Conservation (phyloP, 345 rosid species). For the Brassica juncea region DNA sequence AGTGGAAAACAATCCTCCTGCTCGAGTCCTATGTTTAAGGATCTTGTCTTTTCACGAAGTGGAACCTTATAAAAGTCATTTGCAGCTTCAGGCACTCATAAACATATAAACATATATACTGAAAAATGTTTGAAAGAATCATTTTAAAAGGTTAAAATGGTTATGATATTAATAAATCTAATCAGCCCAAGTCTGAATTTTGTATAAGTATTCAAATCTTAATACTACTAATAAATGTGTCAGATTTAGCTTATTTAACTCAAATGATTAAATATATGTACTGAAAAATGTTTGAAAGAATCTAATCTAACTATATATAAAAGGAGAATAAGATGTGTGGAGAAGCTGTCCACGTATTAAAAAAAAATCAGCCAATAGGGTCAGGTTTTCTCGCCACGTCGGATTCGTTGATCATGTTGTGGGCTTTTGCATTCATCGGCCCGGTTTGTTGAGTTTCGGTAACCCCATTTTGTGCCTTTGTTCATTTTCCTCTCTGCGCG, state of each 20-base stretch:
- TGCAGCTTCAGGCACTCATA: slow-evolving; percentile 4
- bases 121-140: neutral
- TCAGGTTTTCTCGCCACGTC: too few relatives aligned
- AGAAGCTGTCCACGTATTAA: too few relatives aligned
- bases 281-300: too few relatives aligned
- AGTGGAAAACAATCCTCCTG: slow-evolving; percentile 19
- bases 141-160: neutral
- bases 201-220: neutral
- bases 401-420: too few relatives aligned
- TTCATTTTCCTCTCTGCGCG: too few relatives aligned
- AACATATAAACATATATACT: neutral
- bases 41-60: slow-evolving; percentile 35
- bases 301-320: too few relatives aligned
- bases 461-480: too few relatives aligned
- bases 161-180: neutral
- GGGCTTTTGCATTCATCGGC: too few relatives aligned
- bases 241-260: neutral
- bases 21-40: slow-evolving; percentile 35
- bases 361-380: too few relatives aligned
- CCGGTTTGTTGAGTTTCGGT: too few relatives aligned
- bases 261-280: neutral
- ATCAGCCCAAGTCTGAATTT: neutral
- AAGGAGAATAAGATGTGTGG: too few relatives aligned
- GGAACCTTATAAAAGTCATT: slow-evolving; percentile 1
- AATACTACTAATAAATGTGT: neutral